Conservation (phyloP, 1,284 basidiomycete species). For the Ceratobasidium papillatum region DNA sequence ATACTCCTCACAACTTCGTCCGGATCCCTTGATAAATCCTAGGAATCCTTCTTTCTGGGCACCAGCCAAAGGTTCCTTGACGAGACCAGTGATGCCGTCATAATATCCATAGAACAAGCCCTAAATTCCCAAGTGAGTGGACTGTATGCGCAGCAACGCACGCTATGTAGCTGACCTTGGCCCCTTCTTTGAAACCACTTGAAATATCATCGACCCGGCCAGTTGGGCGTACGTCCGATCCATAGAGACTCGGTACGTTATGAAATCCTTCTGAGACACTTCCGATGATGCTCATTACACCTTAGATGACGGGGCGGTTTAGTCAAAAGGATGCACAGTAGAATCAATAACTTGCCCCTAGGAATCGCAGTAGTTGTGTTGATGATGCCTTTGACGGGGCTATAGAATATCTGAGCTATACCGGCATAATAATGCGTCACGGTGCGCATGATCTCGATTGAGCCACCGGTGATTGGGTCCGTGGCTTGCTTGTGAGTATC, state of each 20-base stretch:
- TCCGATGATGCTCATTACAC: conserved; percentile 57
- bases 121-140: conserved; percentile 44
- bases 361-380: conserved; percentile 59
- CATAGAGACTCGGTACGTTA: conserved; percentile 58
- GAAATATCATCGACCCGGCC: conserved; percentile 57
- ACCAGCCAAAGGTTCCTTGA: conserved; percentile 61
- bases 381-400: conserved; percentile 57
- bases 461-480: conserved; percentile 60
- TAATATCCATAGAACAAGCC: conserved; percentile 56
- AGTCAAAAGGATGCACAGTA: conserved; percentile 21
- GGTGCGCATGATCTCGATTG: conserved; percentile 61
- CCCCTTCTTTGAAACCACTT: conserved; percentile 60
- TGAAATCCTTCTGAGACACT: conserved; percentile 59
- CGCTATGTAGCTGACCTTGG: conserved; percentile 50
- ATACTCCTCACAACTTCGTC: conserved; percentile 57
- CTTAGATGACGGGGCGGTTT: conserved; percentile 46
- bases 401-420: conserved; percentile 58
- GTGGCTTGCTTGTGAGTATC: conserved; percentile 54
- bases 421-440: conserved; percentile 59
- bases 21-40: conserved; percentile 61
- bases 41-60: conserved; percentile 60
- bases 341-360: conserved; percentile 48
- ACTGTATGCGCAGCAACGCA: background rate
- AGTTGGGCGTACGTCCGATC: conserved; percentile 55
- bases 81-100: conserved; percentile 64